Percentiles rank a stretch among this genome's conserved stretches.
These are phyloP conservation scores for Arthroderma uncinatum DNA, from an alignment of 2,329 filamentous ascomycete genomes.

Conservation along the genomic window DNA sequence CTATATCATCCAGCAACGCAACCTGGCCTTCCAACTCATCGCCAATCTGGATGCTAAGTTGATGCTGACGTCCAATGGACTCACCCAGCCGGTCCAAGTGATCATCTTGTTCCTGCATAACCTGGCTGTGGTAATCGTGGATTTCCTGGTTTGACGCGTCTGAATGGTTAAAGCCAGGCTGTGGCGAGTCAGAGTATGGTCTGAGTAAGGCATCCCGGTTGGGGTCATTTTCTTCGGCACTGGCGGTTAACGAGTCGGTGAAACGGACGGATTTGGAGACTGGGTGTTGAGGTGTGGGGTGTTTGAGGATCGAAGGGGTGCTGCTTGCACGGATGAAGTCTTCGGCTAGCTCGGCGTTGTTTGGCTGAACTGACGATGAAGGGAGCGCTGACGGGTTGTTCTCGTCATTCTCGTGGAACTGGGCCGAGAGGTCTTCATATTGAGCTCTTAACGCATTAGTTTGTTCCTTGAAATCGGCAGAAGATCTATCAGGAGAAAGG, in stretches of 20 bases:
- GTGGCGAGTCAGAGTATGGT: slow-evolving; percentile 47
- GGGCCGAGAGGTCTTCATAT: slow-evolving; percentile 61
- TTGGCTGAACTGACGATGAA: not conserved
- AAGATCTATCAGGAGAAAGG: slow-evolving; percentile 17
- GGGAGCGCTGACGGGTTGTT: slow-evolving; percentile 12
- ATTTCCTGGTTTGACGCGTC: slow-evolving; percentile 71
- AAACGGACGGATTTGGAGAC: slow-evolving; percentile 72
- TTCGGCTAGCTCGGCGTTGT: slow-evolving; percentile 33
- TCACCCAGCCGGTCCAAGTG: slow-evolving; percentile 82
- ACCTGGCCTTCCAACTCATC: slow-evolving; percentile 91
- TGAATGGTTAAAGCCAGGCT: slow-evolving; percentile 39
- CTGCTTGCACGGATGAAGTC: slow-evolving; percentile 52
- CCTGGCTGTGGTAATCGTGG: slow-evolving; percentile 67
- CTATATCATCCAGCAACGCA: slow-evolving; percentile 77
- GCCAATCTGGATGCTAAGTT: slow-evolving; percentile 90
- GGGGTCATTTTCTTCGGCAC: slow-evolving; percentile 33
- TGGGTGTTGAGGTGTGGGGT: slow-evolving; percentile 35
- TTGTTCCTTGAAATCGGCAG: slow-evolving; percentile 50
- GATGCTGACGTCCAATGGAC: slow-evolving; percentile 76
- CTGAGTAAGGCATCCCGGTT: slow-evolving; percentile 51
- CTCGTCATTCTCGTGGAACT: slow-evolving; percentile 59
- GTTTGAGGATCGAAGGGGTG: slow-evolving; percentile 32
- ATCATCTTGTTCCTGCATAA: slow-evolving; percentile 81
- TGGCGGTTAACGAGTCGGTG: slow-evolving; percentile 46
- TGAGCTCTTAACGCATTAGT: slow-evolving; percentile 60